phyloP scores from a whole-genome alignment of 2,329 filamentous ascomycete species.

The Peltaster fructicola region DNA sequence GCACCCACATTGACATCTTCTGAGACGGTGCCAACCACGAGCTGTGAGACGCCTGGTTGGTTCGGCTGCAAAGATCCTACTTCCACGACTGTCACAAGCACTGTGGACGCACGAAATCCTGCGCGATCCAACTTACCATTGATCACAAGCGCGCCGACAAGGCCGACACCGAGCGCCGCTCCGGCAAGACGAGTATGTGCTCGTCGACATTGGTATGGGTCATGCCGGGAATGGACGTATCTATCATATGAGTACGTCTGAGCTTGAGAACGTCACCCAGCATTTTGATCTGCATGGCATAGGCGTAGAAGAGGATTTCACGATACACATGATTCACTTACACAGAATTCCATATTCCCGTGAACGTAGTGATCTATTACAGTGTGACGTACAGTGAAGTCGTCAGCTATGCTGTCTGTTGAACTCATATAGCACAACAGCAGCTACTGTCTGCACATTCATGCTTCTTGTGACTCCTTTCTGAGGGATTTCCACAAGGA shows the following conservation, averaged over 20 bases:
- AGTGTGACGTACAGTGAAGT: too few species aligned
- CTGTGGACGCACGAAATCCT: conserved; percentile 10
- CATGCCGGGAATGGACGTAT: conserved; percentile 10
- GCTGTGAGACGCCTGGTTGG: conserved; percentile 46
- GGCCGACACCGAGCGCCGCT: conserved; percentile 8
- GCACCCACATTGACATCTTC: conserved; percentile 16
- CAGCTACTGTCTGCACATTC: conserved; percentile 38
- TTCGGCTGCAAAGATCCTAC: conserved; percentile 45
- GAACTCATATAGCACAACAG: conserved; percentile 34
- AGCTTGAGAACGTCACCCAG: too few species aligned
- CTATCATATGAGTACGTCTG: too few species aligned
- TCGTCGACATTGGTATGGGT: conserved; percentile 12
- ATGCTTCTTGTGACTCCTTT: conserved; percentile 34
- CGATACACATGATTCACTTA: too few species aligned
- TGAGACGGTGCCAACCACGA: conserved; percentile 29
- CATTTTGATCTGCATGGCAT: too few species aligned
- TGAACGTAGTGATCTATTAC: too few species aligned
- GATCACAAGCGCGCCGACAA: conserved; percentile 5
- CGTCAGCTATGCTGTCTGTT: conserved; percentile 25
- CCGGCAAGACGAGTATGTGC: conserved; percentile 10
- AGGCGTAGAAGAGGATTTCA: too few species aligned
- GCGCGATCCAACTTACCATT: conserved; percentile 7
- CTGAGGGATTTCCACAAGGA: conserved; percentile 36
- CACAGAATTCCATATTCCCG: too few species aligned
- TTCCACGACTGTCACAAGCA: conserved; percentile 20